Conservation (phyloP, 176 grass and related monocot species). For the Typha latifolia region DNA sequence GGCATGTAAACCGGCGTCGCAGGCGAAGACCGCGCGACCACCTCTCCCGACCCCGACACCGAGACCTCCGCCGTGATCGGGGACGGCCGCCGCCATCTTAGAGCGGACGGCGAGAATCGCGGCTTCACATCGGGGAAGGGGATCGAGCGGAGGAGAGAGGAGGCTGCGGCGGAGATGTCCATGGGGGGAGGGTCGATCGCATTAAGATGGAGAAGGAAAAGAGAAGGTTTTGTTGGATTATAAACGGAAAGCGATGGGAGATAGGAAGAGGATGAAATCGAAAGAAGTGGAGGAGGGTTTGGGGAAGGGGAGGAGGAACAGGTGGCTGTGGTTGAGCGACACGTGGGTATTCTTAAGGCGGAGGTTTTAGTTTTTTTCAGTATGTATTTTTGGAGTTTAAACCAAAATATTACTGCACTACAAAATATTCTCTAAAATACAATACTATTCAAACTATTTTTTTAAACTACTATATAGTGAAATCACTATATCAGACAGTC, state of each 20-base stretch:
- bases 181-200: slow-evolving; percentile 5
- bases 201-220: neutral
- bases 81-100: neutral
- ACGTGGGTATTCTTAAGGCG: too few species aligned
- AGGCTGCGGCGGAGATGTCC: slow-evolving; percentile 14
- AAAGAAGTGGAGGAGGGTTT: neutral
- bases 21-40: neutral
- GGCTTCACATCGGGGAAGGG: neutral
- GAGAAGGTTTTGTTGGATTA: neutral
- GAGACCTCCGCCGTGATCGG: neutral
- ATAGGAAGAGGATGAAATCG: neutral
- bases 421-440: too few species aligned
- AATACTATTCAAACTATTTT: too few species aligned
- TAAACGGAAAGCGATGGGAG: neutral
- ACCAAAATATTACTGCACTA: too few species aligned
- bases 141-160: neutral
- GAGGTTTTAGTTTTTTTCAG: too few species aligned
- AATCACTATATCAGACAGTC: too few species aligned
- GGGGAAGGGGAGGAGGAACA: too few species aligned
- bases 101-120: neutral
- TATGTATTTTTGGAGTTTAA: too few species aligned
- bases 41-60: neutral
- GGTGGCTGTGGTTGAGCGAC: too few species aligned
- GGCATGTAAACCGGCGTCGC: slow-evolving; percentile 48
- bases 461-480: too few species aligned